These are phyloP conservation scores for Papiliotrema nemorosa DNA, from an alignment of 1,284 basidiomycete species.

Conservation along the genomic window DNA sequence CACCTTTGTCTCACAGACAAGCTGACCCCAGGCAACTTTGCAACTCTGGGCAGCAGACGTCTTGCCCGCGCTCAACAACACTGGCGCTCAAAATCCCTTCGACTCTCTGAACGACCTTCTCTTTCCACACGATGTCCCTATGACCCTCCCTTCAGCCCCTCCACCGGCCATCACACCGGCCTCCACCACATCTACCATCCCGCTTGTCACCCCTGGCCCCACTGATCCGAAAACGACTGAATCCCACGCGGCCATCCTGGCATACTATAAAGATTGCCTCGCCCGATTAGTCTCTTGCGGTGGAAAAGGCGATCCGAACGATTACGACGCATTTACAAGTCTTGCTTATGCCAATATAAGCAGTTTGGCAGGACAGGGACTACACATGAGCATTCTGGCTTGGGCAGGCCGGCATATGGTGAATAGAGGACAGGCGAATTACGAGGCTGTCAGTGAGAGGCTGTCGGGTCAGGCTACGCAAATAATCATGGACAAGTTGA, in stretches of 20 bases:
- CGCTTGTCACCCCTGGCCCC: neutral
- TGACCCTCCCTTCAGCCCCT: too few relatives aligned
- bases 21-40: slow-evolving; percentile 21
- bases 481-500: slow-evolving; percentile 14
- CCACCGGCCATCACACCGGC: neutral
- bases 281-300: slow-evolving; percentile 24
- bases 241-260: slow-evolving; percentile 15
- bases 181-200: neutral
- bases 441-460: slow-evolving; percentile 34
- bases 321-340: slow-evolving; percentile 27
- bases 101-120: slow-evolving; percentile 15
- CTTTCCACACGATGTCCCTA: neutral
- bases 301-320: slow-evolving; percentile 13
- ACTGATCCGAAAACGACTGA: slow-evolving; percentile 1
- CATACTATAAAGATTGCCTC: slow-evolving; percentile 25
- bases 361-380: slow-evolving; percentile 18
- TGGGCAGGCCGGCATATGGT: slow-evolving; percentile 38
- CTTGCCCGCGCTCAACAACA: slow-evolving; percentile 16
- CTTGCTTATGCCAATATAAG: slow-evolving; percentile 17
- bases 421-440: slow-evolving; percentile 29
- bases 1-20: neutral
- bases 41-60: slow-evolving; percentile 35
- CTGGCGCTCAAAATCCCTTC: slow-evolving; percentile 16
- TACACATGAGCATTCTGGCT: slow-evolving; percentile 33
- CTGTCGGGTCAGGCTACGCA: slow-evolving; percentile 24